Conservation (phyloP, 768 basidiomycete genomes). For the Asterophora lycoperdoides region DNA sequence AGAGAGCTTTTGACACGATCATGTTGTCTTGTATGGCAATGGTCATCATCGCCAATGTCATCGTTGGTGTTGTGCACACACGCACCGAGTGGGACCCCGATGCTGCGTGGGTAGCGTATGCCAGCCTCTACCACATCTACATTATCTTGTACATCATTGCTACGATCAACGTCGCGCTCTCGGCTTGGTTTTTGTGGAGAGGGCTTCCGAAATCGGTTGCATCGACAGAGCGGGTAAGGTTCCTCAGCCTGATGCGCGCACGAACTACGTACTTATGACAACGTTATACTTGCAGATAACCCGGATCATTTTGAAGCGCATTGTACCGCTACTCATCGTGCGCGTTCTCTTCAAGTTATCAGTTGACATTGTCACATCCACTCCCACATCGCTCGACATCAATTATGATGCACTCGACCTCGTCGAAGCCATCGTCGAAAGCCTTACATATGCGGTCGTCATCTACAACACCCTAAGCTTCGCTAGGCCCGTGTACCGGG, state of each 20-base stretch:
- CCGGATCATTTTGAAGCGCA: neutral
- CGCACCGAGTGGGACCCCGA: neutral
- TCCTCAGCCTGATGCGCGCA: neutral
- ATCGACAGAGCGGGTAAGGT: neutral
- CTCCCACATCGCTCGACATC: conserved; percentile 1
- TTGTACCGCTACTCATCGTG: conserved; percentile 3
- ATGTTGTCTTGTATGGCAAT: neutral
- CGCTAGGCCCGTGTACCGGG: neutral
- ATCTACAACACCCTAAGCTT: conserved; percentile 1
- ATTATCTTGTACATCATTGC: neutral
- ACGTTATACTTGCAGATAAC: neutral
- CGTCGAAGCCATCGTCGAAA: conserved; percentile 4
- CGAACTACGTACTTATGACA: neutral
- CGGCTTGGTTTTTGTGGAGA: conserved; percentile 2
- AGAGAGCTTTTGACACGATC: neutral
- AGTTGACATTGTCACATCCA: conserved; percentile 4
- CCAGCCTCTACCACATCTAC: conserved; percentile 3
- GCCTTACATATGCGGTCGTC: neutral
- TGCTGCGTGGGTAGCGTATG: neutral
- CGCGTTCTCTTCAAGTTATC: conserved; percentile 4
- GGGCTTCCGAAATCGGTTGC: neutral
- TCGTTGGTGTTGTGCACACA: conserved; percentile 1
- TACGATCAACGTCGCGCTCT: conserved; percentile 1
- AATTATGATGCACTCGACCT: neutral
- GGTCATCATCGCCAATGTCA: neutral